A percentile compares a stretch with the other conserved stretches of the same genome.
phyloP scores from a whole-genome alignment of 2,329 filamentous ascomycete genomes.

The Cadophora malorum region DNA sequence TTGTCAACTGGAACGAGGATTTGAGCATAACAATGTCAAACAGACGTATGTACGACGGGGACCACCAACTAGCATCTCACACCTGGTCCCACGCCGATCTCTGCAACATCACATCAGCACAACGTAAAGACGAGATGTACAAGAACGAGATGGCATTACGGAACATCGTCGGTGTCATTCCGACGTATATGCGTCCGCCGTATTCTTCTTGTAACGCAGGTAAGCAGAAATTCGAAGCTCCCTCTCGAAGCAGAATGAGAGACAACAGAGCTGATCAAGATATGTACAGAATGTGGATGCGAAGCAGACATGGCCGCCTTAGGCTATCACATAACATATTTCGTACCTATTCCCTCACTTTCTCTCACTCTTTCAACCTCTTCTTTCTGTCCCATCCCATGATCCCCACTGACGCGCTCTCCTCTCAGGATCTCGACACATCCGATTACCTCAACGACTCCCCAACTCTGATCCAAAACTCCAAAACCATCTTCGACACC shows the following conservation, averaged over 20 bases:
- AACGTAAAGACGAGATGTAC: neutral
- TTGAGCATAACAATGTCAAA: too few species aligned
- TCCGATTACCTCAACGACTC: constrained; percentile 56
- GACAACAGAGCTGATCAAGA: neutral
- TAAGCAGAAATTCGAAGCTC: neutral
- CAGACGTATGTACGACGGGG: neutral
- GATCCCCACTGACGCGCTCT: neutral
- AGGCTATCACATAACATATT: neutral
- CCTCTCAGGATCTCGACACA: constrained; percentile 49
- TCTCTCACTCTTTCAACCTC: too few species aligned
- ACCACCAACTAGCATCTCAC: neutral
- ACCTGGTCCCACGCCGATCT: neutral
- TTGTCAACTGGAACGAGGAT: too few species aligned
- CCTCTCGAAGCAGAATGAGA: neutral
- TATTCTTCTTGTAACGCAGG: neutral
- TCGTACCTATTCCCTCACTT: neutral
- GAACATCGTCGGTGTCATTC: neutral
- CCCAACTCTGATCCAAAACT: constrained; percentile 51
- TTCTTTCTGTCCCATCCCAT: neutral
- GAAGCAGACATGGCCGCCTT: neutral
- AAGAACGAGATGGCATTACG: neutral
- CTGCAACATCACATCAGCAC: neutral
- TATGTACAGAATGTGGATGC: neutral
- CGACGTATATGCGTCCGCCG: neutral
- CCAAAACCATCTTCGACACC: constrained; percentile 48